Evolutionary conservation across 306 rosid species (phyloP), one percentile per base, ranked within the genome.

Genomic region (Vigna reflexopilosa): DNA sequence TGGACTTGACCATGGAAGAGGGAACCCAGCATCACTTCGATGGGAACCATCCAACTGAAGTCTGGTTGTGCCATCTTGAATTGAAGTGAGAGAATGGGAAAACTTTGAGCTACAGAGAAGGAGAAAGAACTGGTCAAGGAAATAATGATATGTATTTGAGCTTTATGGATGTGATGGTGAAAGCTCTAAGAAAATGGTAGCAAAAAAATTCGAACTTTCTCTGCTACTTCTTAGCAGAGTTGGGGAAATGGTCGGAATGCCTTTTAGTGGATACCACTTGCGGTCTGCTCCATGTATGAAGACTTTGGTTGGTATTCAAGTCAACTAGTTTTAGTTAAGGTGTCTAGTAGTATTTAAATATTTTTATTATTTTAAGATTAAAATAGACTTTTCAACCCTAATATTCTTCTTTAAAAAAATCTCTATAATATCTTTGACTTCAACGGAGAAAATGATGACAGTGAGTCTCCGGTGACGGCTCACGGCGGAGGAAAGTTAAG

Each of bases 21-120:
- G 1, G 40, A 14, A 1, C 49, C 76, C 4, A 80, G 61, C 62
- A 65, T 71, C 48, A 24, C 17, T 55, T 55, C 4, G 9, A 84
- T 71, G 0, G 74, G 61, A 24, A 6, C 4, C 50, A 80, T 63
- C 84, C 84, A 80, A 14, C 64, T 45, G 0, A 0, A 9, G 0
- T 32, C 68, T 1, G 12, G 81, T 72, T 66, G 66, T 4, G 52
- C 24, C 0, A 56, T 59, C 4, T 52, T 52, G 2, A 45, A 42
- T 42, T 42, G 47, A 42, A 42, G 47, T 9, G 13, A 42, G 13
- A 9, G 1, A 42, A 42, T 9, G 47, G 47, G 47, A 9, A 42
- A 42, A 42, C 47, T 42, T 42, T 42, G 47, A 42, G 50, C 15
- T 11, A 2, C 5, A 3, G 50, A 45, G 50, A 45, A 1, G 50